Evolutionary conservation across 2,329 filamentous ascomycete genomes (phyloP).

Genomic region (Periconia macrospinosa): DNA sequence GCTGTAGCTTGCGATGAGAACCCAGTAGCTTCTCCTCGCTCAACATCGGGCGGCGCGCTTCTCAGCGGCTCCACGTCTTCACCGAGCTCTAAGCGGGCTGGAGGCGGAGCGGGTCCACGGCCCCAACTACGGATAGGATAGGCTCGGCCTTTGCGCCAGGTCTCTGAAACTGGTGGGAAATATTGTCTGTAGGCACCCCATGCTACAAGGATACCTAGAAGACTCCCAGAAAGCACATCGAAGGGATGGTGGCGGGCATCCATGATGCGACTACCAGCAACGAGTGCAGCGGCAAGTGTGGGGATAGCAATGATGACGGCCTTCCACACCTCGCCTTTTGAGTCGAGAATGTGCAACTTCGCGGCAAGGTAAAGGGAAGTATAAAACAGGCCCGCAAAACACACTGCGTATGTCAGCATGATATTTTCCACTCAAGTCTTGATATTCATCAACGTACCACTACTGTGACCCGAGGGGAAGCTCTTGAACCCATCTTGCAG

Average conservation of each 20-base stretch:
- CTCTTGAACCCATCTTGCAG: slow-evolving; percentile 63
- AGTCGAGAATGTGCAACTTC: slow-evolving; percentile 62
- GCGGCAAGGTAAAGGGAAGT: slow-evolving; percentile 62
- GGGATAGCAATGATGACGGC: slow-evolving; percentile 57
- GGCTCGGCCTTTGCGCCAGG: slow-evolving; percentile 61
- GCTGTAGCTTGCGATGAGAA: slow-evolving; percentile 26
- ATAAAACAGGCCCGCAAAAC: slow-evolving; percentile 62
- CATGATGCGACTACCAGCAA: slow-evolving; percentile 63
- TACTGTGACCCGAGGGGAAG: slow-evolving; percentile 61
- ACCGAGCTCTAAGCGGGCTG: slow-evolving; percentile 24
- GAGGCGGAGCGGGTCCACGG: slow-evolving; percentile 44
- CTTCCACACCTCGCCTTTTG: slow-evolving; percentile 64
- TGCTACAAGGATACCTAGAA: slow-evolving; percentile 56
- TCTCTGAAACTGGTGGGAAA: slow-evolving; percentile 58
- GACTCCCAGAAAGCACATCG: slow-evolving; percentile 59
- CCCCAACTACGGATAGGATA: slow-evolving; percentile 62
- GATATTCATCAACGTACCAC: slow-evolving; percentile 44
- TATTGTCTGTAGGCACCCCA: slow-evolving; percentile 61
- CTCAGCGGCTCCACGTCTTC: slow-evolving; percentile 38
- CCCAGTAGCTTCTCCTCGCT: slow-evolving; percentile 35
- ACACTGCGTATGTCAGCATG: slow-evolving; percentile 45
- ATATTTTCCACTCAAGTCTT: neutral
- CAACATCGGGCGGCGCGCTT: slow-evolving; percentile 31
- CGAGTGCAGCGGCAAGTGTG: slow-evolving; percentile 55
- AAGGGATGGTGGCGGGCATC: slow-evolving; percentile 64